These are phyloP conservation scores for Arthonia radiata DNA, from an alignment of 495 filamentous ascomycete genomes.

Conservation along the genomic window DNA sequence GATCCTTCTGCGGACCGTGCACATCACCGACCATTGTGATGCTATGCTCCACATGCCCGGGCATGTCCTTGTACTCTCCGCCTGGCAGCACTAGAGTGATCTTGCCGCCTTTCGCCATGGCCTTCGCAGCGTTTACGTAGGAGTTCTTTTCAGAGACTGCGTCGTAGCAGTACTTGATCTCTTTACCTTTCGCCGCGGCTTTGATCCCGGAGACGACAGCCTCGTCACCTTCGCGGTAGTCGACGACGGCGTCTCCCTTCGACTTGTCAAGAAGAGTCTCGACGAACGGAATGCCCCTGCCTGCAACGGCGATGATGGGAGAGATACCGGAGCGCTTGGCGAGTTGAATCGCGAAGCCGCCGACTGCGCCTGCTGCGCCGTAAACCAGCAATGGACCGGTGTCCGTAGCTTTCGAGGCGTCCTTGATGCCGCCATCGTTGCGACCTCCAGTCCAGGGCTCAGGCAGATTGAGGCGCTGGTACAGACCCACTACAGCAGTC, in stretches of 20 bases:
- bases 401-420: conserved; percentile 8
- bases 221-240: conserved; percentile 10
- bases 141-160: conserved; percentile 27
- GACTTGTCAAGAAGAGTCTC: conserved; percentile 29
- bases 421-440: too few species aligned
- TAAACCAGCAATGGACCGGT: conserved; percentile 36
- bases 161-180: conserved; percentile 29
- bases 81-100: conserved; percentile 29
- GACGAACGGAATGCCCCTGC: conserved; percentile 28
- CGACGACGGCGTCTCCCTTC: conserved; percentile 8
- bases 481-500: conserved; percentile 44
- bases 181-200: conserved; percentile 12
- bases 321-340: conserved; percentile 43
- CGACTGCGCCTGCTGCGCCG: conserved; percentile 41
- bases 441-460: conserved; percentile 39
- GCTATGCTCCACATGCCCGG: conserved; percentile 6
- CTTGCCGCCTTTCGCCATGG: conserved; percentile 20
- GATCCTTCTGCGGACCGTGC: conserved; percentile 24
- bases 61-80: conserved; percentile 9
- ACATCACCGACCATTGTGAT: conserved; percentile 22
- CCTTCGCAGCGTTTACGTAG: conserved; percentile 18
- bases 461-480: conserved; percentile 31
- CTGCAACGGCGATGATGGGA: conserved; percentile 46
- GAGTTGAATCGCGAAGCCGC: conserved; percentile 42
- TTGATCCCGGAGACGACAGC: conserved; percentile 25